These are phyloP conservation scores for Zizania latifolia DNA, from an alignment of 176 grass and related monocot genomes.

Conservation along the genomic window DNA sequence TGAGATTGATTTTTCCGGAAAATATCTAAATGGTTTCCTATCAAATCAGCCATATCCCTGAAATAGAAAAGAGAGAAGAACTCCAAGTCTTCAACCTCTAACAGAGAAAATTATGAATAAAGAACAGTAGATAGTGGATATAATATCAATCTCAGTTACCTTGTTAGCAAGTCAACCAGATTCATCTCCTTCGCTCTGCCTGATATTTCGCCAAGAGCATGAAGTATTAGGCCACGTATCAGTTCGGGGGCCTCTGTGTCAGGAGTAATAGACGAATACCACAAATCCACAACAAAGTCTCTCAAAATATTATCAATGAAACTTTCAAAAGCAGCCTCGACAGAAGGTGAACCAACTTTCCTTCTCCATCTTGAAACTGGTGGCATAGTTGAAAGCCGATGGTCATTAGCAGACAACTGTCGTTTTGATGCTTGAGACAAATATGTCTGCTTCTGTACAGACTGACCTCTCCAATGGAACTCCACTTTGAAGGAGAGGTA, in stretches of 20 bases:
- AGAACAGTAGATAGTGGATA: slow-evolving; percentile 12
- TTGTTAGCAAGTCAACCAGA: slow-evolving; percentile 93
- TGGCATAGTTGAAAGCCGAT: slow-evolving; percentile 54
- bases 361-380: slow-evolving; percentile 78
- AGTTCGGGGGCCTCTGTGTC: slow-evolving; percentile 87
- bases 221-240: slow-evolving; percentile 77
- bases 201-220: slow-evolving; percentile 80
- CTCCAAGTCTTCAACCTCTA: not conserved
- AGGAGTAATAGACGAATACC: slow-evolving; percentile 81
- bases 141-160: slow-evolving; percentile 35
- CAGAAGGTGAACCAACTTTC: slow-evolving; percentile 74
- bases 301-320: slow-evolving; percentile 81
- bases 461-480: slow-evolving; percentile 60
- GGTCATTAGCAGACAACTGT: slow-evolving; percentile 67
- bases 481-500: slow-evolving; percentile 87
- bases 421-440: slow-evolving; percentile 61
- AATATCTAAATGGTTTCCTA: slow-evolving; percentile 76
- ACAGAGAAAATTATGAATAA: slow-evolving; percentile 6
- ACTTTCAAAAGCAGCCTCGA: slow-evolving; percentile 78
- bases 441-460: slow-evolving; percentile 63
- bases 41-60: slow-evolving; percentile 90
- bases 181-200: slow-evolving; percentile 78
- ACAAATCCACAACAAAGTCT: slow-evolving; percentile 88
- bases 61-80: not conserved
- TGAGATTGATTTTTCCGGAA: slow-evolving; percentile 82